Evolutionary conservation across 176 grass and related monocot species (phyloP), one percentile per base, ranked within the genome.

Genomic region (Ananas comosus): DNA sequence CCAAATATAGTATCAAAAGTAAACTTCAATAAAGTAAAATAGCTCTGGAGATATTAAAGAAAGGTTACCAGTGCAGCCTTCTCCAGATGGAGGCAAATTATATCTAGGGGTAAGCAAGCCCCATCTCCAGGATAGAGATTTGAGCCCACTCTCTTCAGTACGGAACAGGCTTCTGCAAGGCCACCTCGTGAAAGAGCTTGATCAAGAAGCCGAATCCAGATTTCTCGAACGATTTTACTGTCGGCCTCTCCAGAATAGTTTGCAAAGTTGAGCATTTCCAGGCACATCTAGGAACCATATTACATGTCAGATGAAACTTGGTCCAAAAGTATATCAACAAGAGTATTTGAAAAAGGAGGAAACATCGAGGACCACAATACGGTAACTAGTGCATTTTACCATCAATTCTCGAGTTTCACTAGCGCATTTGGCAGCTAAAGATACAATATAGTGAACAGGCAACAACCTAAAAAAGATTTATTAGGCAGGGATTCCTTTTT

Each of bases 221-320:
- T 90, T 82, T 97, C 89, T 57, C 86, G 79, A 54, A 90, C 82
- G 48, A 92, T 83, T 74, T 91, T 86, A 56, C 84, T 87, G 70
- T 92, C 94, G 66, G 86, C 74, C 29, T 92, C 94, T 50, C 94
- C 94, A 70, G 94, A 90, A 75, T 93, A 90, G 65, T 92, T 90
- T 81, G 89, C 89, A 78, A 97, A 97, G 80, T 89, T 90, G 65
- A 97, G 84, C 70, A 97, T 97, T 91, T 97, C 89, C 74, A 97
- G 67, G 80, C 94, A 97, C 78, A 87, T 82, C 93, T 97, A 72
- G 74, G 70, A 89, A 61, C 56, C 17, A 9, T 61, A 19, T 18
- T 61, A 19, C 56, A 61, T 61, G 13, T 18, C 14, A 17, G 56
- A 18, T 6, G n/a, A 21, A 59, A 18, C 5, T 59, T 59, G n/a